A percentile compares a stretch with the other conserved stretches of the same genome.
Evolutionary conservation across 345 rosid genomes (phyloP).

Genomic region (Dipteronia dyeriana): DNA sequence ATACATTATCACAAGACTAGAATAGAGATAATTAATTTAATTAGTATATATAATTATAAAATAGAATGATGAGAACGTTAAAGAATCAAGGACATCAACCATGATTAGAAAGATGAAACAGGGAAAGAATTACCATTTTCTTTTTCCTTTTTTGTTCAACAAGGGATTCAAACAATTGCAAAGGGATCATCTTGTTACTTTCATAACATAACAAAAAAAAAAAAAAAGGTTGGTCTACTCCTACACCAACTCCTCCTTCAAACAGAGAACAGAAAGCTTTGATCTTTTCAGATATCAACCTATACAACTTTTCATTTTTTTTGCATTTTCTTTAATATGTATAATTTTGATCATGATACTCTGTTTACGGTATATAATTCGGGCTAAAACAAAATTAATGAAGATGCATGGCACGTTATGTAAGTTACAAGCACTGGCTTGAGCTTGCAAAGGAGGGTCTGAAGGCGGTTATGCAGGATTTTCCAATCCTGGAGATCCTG

Average conservation of each 20-base stretch:
- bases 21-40: too few relatives aligned
- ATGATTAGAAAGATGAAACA: not conserved
- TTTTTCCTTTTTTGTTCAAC: not conserved
- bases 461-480: not conserved
- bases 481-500: conserved; percentile 10
- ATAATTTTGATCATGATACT: not conserved
- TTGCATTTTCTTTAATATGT: not conserved
- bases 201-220: not conserved
- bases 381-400: not conserved
- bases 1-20: too few relatives aligned
- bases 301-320: not conserved
- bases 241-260: not conserved
- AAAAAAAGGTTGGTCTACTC: not conserved
- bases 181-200: not conserved
- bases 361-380: not conserved
- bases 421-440: not conserved
- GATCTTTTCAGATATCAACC: not conserved
- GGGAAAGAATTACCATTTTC: not conserved
- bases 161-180: not conserved
- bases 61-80: not conserved
- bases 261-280: not conserved
- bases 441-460: not conserved
- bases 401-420: not conserved
- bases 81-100: too few relatives aligned
- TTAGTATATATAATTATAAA: not conserved